Conservation (phyloP, 768 basidiomycete species). For the Tylopilus rubrobrunneus region DNA sequence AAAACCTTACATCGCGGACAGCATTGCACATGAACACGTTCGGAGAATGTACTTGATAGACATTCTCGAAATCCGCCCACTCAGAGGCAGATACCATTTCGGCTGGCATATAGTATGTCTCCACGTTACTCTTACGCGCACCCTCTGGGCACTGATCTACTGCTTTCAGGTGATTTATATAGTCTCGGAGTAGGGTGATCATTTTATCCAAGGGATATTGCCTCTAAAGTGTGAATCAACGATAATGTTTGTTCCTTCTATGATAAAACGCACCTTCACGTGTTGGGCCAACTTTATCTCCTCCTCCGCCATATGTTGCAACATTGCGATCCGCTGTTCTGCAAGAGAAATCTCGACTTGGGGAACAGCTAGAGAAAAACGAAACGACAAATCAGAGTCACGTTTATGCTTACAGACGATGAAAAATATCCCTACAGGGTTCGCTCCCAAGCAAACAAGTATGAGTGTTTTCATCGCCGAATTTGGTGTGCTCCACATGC, state of each 20-base stretch:
- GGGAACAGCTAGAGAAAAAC: constrained; percentile 45
- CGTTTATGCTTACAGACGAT: neutral
- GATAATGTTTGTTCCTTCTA: neutral
- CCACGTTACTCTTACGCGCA: constrained; percentile 31
- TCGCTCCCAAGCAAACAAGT: constrained; percentile 73
- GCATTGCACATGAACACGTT: constrained; percentile 73
- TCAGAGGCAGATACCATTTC: constrained; percentile 66
- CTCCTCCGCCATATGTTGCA: constrained; percentile 30
- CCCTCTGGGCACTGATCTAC: constrained; percentile 37
- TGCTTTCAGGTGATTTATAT: constrained; percentile 51
- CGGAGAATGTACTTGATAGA: constrained; percentile 87
- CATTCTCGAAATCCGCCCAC: constrained; percentile 83
- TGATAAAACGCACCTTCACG: constrained; percentile 14
- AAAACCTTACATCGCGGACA: constrained; percentile 66
- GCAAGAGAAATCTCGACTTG: constrained; percentile 64
- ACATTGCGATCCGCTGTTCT: constrained; percentile 47
- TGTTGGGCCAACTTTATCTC: constrained; percentile 7
- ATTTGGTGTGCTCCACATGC: constrained; percentile 59
- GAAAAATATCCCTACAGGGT: constrained; percentile 45
- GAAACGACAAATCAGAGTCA: constrained; percentile 2
- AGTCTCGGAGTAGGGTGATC: constrained; percentile 57
- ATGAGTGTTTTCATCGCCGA: constrained; percentile 83
- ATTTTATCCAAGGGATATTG: constrained; percentile 40
- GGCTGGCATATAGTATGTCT: constrained; percentile 62
- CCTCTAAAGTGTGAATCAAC: constrained; percentile 18